Base-by-base conservation (phyloP, 805 yeast genomes). In the Candida endomychidarum region DNA sequence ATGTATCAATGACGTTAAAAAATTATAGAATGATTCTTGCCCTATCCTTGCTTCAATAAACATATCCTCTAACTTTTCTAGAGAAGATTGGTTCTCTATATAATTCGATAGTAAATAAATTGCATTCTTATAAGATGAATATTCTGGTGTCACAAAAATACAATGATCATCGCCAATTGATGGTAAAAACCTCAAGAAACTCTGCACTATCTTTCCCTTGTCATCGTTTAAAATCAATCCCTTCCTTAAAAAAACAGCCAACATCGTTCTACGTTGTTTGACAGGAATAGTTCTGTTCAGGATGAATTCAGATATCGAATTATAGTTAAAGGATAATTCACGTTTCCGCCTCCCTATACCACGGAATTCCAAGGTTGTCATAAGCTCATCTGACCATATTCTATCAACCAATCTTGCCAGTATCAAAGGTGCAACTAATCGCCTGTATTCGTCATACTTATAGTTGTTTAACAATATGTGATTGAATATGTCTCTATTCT, bases 391-490 rank as follows among this genome's bases (percentile, higher is more conserved):
- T 8, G 56, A 51, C 61, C 63, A 58, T 14, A 36, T 15, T 3
- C 26, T n/a, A 8, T 20, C 18, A 8, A 18, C 6, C 3, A 26
- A 23, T 16, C 21, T 11, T 18, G 22, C 37, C 4, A 18, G 28
- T 26, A 46, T 45, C n/a, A 57, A 29, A 5, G 63, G 61, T 8
- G 35, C 34, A 11, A 60, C 45, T 11, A 47, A 17, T 6, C 24
- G 22, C 30, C 40, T 44, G 42, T 64, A 65, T 5, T 53, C 28
- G 8, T 43, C 38, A 42, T 51, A 61, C 22, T 53, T 53, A 25
- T 53, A 50, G 7, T 51, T 46, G 37, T 63, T 63, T 38, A 63
- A 56, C 41, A 60, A 41, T n/a, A 53, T 36, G 33, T 62, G 61
- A 12, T 54, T 45, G 26, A 65, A 40, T 3, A 38, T 41, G 23